Percentiles rank a stretch among this genome's conserved stretches.
Conservation (phyloP, 176 grass and related monocot genomes). For the Pharus latifolius region DNA sequence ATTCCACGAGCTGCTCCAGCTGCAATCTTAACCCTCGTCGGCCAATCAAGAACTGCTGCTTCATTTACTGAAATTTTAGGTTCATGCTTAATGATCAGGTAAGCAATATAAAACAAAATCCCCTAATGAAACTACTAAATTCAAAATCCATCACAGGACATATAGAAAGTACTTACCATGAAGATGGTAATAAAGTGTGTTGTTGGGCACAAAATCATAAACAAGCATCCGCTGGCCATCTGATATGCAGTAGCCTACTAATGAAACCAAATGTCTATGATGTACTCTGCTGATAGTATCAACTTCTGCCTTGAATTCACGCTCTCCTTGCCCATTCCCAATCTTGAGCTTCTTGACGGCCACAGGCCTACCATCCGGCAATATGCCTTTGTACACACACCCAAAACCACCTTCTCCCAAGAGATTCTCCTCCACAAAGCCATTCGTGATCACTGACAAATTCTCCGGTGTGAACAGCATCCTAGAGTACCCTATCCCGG, state of each 20-base stretch:
- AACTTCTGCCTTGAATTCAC: conserved; percentile 73
- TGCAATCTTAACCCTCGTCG: conserved; percentile 78
- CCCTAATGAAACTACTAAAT: neutral
- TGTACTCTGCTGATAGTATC: conserved; percentile 79
- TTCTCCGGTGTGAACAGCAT: conserved; percentile 68
- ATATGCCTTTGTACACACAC: conserved; percentile 55
- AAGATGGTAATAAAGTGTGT: conserved; percentile 74
- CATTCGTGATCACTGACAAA: conserved; percentile 55
- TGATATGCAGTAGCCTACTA: conserved; percentile 63
- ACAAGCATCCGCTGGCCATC: conserved; percentile 62
- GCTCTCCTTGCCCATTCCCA: conserved; percentile 60
- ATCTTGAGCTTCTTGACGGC: conserved; percentile 78
- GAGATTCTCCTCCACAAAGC: conserved; percentile 52
- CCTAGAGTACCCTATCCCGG: conserved; percentile 50
- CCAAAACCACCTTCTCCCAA: conserved; percentile 79
- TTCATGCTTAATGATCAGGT: conserved; percentile 13
- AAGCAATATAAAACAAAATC: neutral
- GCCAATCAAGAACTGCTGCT: conserved; percentile 62
- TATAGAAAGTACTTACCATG: conserved; percentile 36
- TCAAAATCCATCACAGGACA: neutral
- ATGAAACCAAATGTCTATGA: conserved; percentile 74
- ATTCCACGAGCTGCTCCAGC: conserved; percentile 96
- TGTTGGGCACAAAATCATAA: conserved; percentile 83
- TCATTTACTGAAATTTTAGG: conserved; percentile 55
- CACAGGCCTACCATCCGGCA: conserved; percentile 55